These are phyloP conservation scores for Septoria linicola DNA, from an alignment of 2,329 filamentous ascomycete species.

Conservation along the genomic window DNA sequence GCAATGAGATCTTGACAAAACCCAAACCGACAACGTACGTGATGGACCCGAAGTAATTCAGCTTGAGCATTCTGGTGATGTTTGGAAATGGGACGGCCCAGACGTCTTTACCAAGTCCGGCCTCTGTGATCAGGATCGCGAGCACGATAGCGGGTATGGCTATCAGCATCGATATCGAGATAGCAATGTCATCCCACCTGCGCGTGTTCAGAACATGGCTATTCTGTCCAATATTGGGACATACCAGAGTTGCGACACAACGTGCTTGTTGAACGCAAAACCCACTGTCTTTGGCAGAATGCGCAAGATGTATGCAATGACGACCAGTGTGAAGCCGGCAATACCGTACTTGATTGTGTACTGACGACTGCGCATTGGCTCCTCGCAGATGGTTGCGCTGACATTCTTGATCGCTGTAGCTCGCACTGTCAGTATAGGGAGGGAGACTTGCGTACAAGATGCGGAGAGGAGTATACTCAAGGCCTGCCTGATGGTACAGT, in stretches of 20 bases:
- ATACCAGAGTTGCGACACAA: conserved; percentile 2
- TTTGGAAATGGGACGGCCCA: conserved; percentile 19
- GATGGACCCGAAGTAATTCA: conserved; percentile 12
- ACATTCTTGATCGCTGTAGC: conserved; percentile 20
- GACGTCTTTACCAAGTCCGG: conserved; percentile 16
- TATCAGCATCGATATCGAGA: conserved; percentile 14
- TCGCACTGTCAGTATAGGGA: not conserved
- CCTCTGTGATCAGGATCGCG: not conserved
- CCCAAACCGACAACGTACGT: conserved; percentile 15
- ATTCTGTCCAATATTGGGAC: not conserved
- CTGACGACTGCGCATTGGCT: conserved; percentile 1
- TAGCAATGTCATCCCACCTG: conserved; percentile 24
- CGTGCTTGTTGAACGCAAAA: conserved; percentile 1
- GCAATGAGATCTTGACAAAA: conserved; percentile 21
- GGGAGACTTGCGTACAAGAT: no score
- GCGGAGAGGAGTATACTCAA: conserved; percentile 7
- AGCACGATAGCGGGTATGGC: conserved; percentile 9
- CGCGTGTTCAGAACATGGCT: no score
- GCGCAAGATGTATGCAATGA: conserved; percentile 14
- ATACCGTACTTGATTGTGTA: conserved; percentile 4
- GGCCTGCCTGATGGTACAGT: conserved; percentile 14
- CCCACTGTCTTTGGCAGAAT: conserved; percentile 19
- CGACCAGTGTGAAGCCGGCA: conserved; percentile 11
- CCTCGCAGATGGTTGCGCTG: conserved; percentile 17
- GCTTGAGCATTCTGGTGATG: conserved; percentile 17